These are phyloP conservation scores for Laetiporus sulphureus DNA, from an alignment of 1,284 basidiomycete genomes.

Conservation along the genomic window DNA sequence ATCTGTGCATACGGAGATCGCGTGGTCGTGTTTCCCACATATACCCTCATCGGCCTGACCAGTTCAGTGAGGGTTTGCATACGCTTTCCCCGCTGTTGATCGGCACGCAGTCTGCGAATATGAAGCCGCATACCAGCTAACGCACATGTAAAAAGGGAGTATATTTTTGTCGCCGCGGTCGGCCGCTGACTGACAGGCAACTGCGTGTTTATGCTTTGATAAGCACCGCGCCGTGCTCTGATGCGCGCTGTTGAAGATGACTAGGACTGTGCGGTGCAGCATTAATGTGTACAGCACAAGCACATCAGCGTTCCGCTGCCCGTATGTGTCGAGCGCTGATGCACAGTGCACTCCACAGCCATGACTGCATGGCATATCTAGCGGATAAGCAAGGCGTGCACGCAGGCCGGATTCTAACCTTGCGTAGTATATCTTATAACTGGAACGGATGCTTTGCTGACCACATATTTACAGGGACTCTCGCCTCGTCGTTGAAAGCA, in stretches of 20 bases:
- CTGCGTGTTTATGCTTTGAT: background rate
- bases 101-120: slow-evolving; percentile 6
- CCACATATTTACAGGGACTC: background rate
- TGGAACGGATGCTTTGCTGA: too few relatives aligned
- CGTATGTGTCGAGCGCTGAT: background rate
- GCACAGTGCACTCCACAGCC: background rate
- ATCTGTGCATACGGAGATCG: slow-evolving; percentile 9
- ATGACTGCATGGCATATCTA: slow-evolving; percentile 1
- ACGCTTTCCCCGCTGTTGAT: background rate
- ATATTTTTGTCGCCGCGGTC: slow-evolving; percentile 9
- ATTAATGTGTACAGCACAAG: slow-evolving; percentile 3
- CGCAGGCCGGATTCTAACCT: too few relatives aligned
- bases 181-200: slow-evolving; percentile 11
- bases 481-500: slow-evolving; percentile 1
- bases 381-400: too few relatives aligned
- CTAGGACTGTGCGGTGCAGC: background rate
- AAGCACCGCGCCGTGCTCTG: too few relatives aligned
- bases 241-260: too few relatives aligned
- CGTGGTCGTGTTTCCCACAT: slow-evolving; percentile 12
- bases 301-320: background rate
- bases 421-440: too few relatives aligned
- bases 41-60: slow-evolving; percentile 1
- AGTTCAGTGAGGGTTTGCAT: slow-evolving; percentile 5
- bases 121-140: slow-evolving; percentile 11
- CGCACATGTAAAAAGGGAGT: slow-evolving; percentile 9